Conservation (phyloP, 2,329 filamentous ascomycete species). For the Colletotrichum australisinense region DNA sequence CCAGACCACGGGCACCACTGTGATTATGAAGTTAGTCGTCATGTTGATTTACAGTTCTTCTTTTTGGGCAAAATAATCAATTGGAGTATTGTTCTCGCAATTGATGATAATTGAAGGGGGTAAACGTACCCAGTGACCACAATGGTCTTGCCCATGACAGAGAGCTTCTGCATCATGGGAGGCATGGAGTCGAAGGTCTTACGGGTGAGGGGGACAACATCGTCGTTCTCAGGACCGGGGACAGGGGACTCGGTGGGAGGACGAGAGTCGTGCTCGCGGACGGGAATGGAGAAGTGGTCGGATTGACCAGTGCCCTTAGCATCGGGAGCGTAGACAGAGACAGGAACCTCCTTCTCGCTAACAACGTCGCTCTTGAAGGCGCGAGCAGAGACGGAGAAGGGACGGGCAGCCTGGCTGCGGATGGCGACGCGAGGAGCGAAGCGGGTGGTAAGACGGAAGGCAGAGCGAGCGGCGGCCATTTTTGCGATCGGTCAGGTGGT, state of each 20-base stretch:
- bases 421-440: constrained; percentile 44
- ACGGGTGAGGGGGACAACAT: constrained; percentile 63
- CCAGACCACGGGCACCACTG: constrained; percentile 80
- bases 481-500: constrained; percentile 8
- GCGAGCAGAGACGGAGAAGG: constrained; percentile 50
- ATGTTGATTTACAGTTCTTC: background rate
- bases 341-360: constrained; percentile 67
- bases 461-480: constrained; percentile 32
- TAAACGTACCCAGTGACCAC: constrained; percentile 74
- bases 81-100: background rate
- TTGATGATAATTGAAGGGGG: background rate
- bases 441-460: constrained; percentile 32
- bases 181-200: constrained; percentile 65
- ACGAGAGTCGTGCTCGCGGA: constrained; percentile 52
- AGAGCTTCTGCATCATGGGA: constrained; percentile 76
- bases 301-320: constrained; percentile 56
- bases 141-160: constrained; percentile 76
- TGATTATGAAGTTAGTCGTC: constrained; percentile 14
- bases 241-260: constrained; percentile 54
- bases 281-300: constrained; percentile 67
- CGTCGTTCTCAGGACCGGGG: constrained; percentile 56
- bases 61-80: background rate
- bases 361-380: constrained; percentile 63
- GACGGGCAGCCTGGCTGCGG: constrained; percentile 43
- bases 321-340: constrained; percentile 63